A percentile compares a stretch with the other conserved stretches of the same genome.
These are phyloP conservation scores for Solanum acaule DNA, from an alignment of 257 asterid species.

Conservation along the genomic window DNA sequence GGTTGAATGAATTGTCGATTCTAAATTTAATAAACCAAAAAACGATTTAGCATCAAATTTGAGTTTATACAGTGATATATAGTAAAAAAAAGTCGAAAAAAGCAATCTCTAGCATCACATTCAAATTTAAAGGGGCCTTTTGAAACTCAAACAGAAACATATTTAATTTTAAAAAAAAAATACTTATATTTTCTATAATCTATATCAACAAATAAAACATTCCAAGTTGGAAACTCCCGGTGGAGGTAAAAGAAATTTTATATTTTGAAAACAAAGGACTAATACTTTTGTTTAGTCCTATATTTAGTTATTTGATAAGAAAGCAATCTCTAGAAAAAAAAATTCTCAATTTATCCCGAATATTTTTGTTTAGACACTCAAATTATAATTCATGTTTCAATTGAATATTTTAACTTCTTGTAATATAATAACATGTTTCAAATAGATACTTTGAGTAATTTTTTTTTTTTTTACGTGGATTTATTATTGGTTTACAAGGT, in stretches of 20 bases:
- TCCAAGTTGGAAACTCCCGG: not conserved
- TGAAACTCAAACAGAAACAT: not conserved
- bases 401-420: too few relatives aligned
- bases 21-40: not conserved
- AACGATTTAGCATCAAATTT: not conserved
- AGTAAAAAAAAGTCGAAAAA: not conserved
- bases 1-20: not conserved
- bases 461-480: fast-evolving
- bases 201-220: not conserved
- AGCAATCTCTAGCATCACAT: not conserved
- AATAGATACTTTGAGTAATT: too few relatives aligned
- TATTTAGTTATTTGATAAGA: not conserved
- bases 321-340: too few relatives aligned
- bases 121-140: not conserved
- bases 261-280: not conserved
- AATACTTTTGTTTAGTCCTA: not conserved
- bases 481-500: too few relatives aligned
- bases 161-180: not conserved
- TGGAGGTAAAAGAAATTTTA: not conserved
- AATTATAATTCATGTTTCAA: too few relatives aligned
- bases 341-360: too few relatives aligned
- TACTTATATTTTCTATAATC: not conserved
- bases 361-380: too few relatives aligned
- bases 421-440: too few relatives aligned
- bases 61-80: not conserved